Conservation (phyloP, 768 basidiomycete genomes). For the Pleurotus djamor region DNA sequence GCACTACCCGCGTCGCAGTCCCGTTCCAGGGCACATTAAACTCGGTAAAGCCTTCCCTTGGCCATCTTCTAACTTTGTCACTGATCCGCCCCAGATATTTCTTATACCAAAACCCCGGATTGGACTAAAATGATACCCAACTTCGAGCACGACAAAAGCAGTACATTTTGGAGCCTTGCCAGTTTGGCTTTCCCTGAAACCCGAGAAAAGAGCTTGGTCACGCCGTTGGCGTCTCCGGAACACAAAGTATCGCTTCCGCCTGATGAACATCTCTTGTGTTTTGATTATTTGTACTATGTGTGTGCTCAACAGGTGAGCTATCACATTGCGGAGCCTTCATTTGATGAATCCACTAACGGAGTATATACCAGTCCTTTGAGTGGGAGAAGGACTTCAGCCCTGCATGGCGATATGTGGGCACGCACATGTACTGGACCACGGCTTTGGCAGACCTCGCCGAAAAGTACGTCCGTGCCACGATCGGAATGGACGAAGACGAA, state of each 20-base stretch:
- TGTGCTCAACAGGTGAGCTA: conserved; percentile 40
- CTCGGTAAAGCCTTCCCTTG: conserved; percentile 30
- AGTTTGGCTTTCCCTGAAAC: conserved; percentile 43
- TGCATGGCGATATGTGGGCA: conserved; percentile 55
- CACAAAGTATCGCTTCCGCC: conserved; percentile 44
- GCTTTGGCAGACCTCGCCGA: conserved; percentile 38
- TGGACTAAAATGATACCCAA: conserved; percentile 49
- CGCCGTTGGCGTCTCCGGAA: conserved; percentile 37
- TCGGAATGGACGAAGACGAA: conserved; percentile 30
- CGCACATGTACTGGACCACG: conserved; percentile 48
- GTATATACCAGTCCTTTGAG: conserved; percentile 42
- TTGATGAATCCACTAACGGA: conserved; percentile 5
- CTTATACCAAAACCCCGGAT: conserved; percentile 45
- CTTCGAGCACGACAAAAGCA: conserved; percentile 40
- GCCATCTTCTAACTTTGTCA: background rate
- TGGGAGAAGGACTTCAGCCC: conserved; percentile 57
- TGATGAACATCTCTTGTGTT: conserved; percentile 49
- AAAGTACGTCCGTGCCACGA: conserved; percentile 40
- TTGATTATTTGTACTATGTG: conserved; percentile 51
- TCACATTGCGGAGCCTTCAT: background rate
- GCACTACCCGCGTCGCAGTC: conserved; percentile 34
- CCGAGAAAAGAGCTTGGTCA: conserved; percentile 30
- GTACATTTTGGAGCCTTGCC: conserved; percentile 45
- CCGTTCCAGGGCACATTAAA: conserved; percentile 30
- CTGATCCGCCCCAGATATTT: conserved; percentile 36